Evolutionary conservation across 257 asterid genomes (phyloP).

Genomic region (Salvia miltiorrhiza): DNA sequence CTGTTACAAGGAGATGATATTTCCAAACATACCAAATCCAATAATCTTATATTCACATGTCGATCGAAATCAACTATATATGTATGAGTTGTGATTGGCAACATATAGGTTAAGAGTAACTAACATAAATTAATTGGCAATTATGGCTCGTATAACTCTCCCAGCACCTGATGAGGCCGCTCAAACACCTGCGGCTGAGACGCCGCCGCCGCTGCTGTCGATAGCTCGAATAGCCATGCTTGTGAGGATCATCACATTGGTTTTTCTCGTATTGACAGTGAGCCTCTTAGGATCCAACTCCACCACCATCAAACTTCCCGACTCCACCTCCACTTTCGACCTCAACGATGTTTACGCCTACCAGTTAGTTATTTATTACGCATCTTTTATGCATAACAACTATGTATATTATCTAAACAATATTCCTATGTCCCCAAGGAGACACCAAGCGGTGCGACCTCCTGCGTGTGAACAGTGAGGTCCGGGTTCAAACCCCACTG

Average conservation of each 20-base stretch:
- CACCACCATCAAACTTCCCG: not conserved
- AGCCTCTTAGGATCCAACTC: constrained; percentile 18
- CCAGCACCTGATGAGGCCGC: not conserved
- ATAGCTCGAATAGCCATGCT: not conserved
- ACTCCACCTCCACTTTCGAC: not conserved
- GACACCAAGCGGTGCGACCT: no score
- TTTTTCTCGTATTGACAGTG: constrained; percentile 4
- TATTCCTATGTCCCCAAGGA: no score
- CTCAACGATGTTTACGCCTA: constrained; percentile 20
- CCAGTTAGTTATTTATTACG: not conserved
- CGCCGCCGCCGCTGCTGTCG: not conserved
- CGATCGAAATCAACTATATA: not conserved
- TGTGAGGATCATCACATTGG: constrained; percentile 8
- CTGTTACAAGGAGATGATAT: no score
- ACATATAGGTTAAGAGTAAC: not conserved
- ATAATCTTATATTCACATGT: no score
- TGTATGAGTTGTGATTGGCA: not conserved
- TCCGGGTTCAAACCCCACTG: no score
- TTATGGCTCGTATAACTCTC: not conserved
- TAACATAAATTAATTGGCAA: not conserved
- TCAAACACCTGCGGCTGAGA: not conserved
- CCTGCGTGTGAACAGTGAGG: no score
- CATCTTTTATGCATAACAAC: no score
- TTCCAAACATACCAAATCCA: no score
- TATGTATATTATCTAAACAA: no score